Percentiles rank a stretch among this genome's conserved stretches.
phyloP scores from a whole-genome alignment of 805 yeast species.

The Candida ovalis region DNA sequence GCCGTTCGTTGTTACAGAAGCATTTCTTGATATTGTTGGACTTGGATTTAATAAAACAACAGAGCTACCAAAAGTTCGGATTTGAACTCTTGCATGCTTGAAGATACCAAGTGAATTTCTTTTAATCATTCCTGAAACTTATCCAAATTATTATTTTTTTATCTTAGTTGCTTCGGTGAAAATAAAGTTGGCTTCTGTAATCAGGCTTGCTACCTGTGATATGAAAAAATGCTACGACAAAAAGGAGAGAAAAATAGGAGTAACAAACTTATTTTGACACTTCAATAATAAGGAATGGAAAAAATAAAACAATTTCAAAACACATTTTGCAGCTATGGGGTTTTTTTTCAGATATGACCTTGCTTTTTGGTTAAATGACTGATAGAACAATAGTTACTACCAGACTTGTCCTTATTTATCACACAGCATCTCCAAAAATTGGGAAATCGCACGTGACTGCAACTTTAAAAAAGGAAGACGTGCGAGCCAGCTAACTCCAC shows the following conservation, averaged over 20 bases:
- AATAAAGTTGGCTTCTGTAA: no score
- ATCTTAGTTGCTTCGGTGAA: no score
- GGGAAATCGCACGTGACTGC: not conserved
- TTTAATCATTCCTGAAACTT: not conserved
- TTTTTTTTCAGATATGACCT: no score
- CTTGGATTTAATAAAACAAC: slow-evolving; percentile 10
- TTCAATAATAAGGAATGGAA: no score
- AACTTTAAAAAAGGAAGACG: not conserved
- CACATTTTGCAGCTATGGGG: no score
- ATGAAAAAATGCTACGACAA: not conserved
- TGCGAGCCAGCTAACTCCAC: no score
- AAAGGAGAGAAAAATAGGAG: not conserved
- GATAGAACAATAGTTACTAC: no score
- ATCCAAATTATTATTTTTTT: not conserved
- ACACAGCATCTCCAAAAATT: not conserved
- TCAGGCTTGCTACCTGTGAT: no score
- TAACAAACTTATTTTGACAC: no score
- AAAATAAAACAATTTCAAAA: no score
- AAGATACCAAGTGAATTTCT: not conserved
- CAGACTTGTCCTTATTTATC: no score
- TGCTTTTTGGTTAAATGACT: no score
- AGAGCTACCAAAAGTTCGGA: slow-evolving; percentile 4
- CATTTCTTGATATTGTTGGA: slow-evolving; percentile 12
- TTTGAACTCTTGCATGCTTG: not conserved
- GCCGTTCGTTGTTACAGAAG: slow-evolving; percentile 8